Base-by-base conservation (phyloP, 2,329 filamentous ascomycete genomes). In the Cladorrhinum sp. region DNA sequence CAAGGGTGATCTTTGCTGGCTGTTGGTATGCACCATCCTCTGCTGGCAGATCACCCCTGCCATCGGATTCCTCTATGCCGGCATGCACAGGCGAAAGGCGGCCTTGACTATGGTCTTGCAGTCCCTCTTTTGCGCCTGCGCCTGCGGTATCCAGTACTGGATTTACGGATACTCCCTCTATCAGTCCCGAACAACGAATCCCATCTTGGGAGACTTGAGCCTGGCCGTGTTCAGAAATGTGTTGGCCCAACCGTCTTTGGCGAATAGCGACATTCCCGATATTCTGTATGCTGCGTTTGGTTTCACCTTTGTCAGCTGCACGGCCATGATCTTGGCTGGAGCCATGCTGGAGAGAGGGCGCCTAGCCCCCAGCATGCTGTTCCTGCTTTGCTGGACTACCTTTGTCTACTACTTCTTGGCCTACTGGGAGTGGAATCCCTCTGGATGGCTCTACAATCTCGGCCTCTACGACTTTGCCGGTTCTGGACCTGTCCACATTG, bases 381-480 rank as follows among this genome's bases (percentile, higher is more conserved):
- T 87, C 64, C 77, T 80, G 21, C 84, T 87, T 69, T 81, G 76
- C 68, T 88, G 85, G 85, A 83, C 84, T 0, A 88, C 86, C 0
- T 78, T 87, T 58, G 86, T 88, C 2, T 88, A 88, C 72, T 87
- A 74, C 24, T 64, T 74, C 49, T 20, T 88, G 36, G 85, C 85
- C 0, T 86, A 81, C 73, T 88, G 85, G 85, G 86, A 84, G 3
- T 89, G 86, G 86, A 88, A 88, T 67, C 69, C 80, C n/a, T 82
- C 81, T 57, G 86, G 86, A 10, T 89, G 86, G 86, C 74, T 88
- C 0, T 86, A 77, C 72, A 82, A 86, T 21, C 78, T 88, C 1
- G 81, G 82, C 1, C 79, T 81, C 0, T 78, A 84, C 62, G 85
- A 87, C 68, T 87, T 85, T 58, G 84, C 84, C 14, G 84, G 85